These are phyloP conservation scores for Tripterygium wilfordii DNA, from an alignment of 177 flowering plant genomes.

Conservation along the genomic window DNA sequence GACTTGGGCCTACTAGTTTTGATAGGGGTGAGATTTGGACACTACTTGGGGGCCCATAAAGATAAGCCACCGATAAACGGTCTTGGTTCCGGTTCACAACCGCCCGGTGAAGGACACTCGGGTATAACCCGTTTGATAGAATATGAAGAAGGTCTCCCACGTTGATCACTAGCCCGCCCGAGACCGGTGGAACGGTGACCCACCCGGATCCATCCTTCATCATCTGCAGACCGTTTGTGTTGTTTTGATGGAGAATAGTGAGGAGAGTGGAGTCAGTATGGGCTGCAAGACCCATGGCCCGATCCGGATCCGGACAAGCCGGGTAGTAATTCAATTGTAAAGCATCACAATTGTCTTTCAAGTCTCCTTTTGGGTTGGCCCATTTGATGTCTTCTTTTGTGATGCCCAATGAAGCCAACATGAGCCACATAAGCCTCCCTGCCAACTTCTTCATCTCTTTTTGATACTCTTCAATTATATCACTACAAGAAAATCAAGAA, in stretches of 20 bases:
- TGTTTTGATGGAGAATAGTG: slow-evolving; percentile 68
- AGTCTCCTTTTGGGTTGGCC: slow-evolving; percentile 42
- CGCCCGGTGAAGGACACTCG: slow-evolving; percentile 75
- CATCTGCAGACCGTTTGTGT: slow-evolving; percentile 71
- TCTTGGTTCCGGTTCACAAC: slow-evolving; percentile 56
- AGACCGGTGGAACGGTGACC: slow-evolving; percentile 76
- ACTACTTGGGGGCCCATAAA: slow-evolving; percentile 64
- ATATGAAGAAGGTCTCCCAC: slow-evolving; percentile 89
- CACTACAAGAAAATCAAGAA: slow-evolving; percentile 34
- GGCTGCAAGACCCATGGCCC: slow-evolving; percentile 85
- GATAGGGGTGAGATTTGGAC: slow-evolving; percentile 49
- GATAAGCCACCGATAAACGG: slow-evolving; percentile 72
- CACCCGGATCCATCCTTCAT: slow-evolving; percentile 46
- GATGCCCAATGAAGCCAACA: slow-evolving; percentile 61
- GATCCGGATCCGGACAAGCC: slow-evolving; percentile 72
- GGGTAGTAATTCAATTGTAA: slow-evolving; percentile 78
- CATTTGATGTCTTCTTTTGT: slow-evolving; percentile 49
- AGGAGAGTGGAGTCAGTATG: slow-evolving; percentile 86
- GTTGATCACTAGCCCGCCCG: slow-evolving; percentile 66
- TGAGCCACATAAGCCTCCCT: slow-evolving; percentile 46
- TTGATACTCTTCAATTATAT: slow-evolving; percentile 58
- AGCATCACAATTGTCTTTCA: slow-evolving; percentile 21
- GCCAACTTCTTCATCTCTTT: slow-evolving; percentile 60
- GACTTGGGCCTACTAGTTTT: slow-evolving; percentile 37
- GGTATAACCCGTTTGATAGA: slow-evolving; percentile 70